phyloP scores from a whole-genome alignment of 2,329 filamentous ascomycete genomes.

The Scedosporium aurantiacum region DNA sequence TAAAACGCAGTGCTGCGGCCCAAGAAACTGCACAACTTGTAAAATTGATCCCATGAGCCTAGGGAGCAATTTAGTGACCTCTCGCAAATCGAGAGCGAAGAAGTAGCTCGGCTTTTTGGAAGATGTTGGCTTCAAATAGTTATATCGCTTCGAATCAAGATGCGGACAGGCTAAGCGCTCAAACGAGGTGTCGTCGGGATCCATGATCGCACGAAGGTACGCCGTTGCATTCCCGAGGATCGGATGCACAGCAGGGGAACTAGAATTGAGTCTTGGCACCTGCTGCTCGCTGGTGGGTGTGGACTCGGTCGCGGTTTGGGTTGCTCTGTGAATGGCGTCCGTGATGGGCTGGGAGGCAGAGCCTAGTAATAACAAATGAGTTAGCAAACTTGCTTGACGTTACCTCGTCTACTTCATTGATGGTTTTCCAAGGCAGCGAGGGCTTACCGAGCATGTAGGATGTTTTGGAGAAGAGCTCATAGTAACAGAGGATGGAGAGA shows the following conservation, averaged over 20 bases:
- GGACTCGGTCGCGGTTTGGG: background rate
- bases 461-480: background rate
- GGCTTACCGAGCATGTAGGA: background rate
- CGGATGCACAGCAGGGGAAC: background rate
- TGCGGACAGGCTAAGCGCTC: conserved; percentile 19
- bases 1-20: conserved; percentile 34
- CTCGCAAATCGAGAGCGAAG: conserved; percentile 3
- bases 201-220: conserved; percentile 19
- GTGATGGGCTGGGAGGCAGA: background rate
- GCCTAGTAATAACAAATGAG: background rate
- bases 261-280: background rate
- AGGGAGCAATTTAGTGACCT: background rate
- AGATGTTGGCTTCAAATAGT: background rate
- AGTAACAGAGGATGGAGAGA: background rate
- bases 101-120: background rate
- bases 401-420: too few relatives aligned
- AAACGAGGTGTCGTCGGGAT: conserved; percentile 13
- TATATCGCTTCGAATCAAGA: background rate
- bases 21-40: conserved; percentile 35
- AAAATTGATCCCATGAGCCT: conserved; percentile 32
- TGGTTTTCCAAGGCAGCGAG: too few relatives aligned
- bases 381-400: background rate
- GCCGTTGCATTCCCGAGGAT: background rate
- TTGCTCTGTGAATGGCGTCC: background rate
- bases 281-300: background rate